A percentile compares a stretch with the other conserved stretches of the same genome.
These are phyloP conservation scores for Syzygium jambos DNA, from an alignment of 345 rosid species.

Conservation along the genomic window DNA sequence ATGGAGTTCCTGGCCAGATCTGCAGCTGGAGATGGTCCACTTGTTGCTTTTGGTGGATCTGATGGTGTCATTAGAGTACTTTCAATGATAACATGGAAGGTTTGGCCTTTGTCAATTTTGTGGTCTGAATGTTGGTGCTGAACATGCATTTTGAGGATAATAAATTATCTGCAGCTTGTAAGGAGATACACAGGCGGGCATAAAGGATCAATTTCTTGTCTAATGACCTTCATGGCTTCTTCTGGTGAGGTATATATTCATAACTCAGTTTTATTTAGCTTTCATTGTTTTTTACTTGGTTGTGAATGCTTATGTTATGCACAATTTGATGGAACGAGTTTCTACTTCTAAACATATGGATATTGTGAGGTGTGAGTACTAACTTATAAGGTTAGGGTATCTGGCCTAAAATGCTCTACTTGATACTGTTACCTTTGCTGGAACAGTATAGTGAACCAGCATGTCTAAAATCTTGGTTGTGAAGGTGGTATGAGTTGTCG, in stretches of 20 bases:
- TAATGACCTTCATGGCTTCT: conserved; percentile 97
- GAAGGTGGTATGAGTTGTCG: neutral
- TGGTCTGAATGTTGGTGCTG: neutral
- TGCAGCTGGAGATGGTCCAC: conserved; percentile 82
- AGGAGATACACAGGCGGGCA: conserved; percentile 97
- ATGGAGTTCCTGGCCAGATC: conserved; percentile 92
- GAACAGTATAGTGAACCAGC: neutral
- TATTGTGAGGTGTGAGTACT: neutral
- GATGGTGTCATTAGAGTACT: conserved; percentile 99
- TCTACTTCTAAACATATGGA: neutral
- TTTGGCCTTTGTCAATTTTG: conserved; percentile 18
- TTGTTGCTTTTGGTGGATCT: conserved; percentile 96
- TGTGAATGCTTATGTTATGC: neutral
- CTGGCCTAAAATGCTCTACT: neutral
- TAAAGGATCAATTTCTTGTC: conserved; percentile 88
- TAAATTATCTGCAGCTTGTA: conserved; percentile 56
- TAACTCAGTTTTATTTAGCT: neutral
- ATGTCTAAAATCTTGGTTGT: neutral
- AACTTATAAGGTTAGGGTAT: neutral
- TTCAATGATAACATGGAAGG: conserved; percentile 99
- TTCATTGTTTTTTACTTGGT: neutral
- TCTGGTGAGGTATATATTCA: conserved; percentile 76
- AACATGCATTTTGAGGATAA: neutral
- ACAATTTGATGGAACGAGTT: neutral
- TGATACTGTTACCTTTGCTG: neutral